phyloP scores from a whole-genome alignment of 192 early-diverging fungal genomes.

The Chytriomyces confervae region DNA sequence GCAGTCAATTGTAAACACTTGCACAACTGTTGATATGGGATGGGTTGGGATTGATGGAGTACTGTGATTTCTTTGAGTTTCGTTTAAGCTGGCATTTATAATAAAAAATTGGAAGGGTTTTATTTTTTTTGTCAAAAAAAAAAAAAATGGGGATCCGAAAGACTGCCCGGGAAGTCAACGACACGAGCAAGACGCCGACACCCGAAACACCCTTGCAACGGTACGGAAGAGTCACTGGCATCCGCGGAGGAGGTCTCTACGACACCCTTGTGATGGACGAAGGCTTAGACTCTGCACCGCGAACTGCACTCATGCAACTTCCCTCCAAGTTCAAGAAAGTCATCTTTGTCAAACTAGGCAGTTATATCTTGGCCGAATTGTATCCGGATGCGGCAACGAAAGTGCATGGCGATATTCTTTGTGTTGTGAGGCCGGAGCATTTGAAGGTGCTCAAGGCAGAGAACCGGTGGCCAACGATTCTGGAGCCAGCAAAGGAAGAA shows the following conservation, averaged over 20 bases:
- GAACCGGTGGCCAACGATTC: not conserved
- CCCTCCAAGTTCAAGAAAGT: slow-evolving; percentile 19
- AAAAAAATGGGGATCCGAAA: slow-evolving; percentile 11
- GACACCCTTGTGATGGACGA: not conserved
- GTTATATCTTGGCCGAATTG: slow-evolving; percentile 13
- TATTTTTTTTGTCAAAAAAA: not conserved
- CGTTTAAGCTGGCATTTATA: too few species aligned
- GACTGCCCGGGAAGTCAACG: not conserved
- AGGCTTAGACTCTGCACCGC: not conserved
- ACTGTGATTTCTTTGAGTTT: too few species aligned
- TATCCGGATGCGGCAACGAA: slow-evolving; percentile 9
- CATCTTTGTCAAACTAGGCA: slow-evolving; percentile 12
- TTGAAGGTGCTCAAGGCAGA: slow-evolving; percentile 1
- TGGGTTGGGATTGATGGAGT: too few species aligned
- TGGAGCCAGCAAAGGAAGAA: not conserved
- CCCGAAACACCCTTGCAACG: not conserved
- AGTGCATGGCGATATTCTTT: slow-evolving; percentile 18
- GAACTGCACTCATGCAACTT: slow-evolving; percentile 8
- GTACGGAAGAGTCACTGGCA: slow-evolving; percentile 13
- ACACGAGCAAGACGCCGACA: not conserved
- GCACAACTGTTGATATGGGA: too few species aligned
- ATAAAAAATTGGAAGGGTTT: too few species aligned
- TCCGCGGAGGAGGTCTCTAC: slow-evolving; percentile 20
- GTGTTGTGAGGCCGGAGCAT: slow-evolving; percentile 13
- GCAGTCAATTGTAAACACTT: too few species aligned